phyloP scores from a whole-genome alignment of 2,329 filamentous ascomycete species.

The Beauveria rudraprayagi region DNA sequence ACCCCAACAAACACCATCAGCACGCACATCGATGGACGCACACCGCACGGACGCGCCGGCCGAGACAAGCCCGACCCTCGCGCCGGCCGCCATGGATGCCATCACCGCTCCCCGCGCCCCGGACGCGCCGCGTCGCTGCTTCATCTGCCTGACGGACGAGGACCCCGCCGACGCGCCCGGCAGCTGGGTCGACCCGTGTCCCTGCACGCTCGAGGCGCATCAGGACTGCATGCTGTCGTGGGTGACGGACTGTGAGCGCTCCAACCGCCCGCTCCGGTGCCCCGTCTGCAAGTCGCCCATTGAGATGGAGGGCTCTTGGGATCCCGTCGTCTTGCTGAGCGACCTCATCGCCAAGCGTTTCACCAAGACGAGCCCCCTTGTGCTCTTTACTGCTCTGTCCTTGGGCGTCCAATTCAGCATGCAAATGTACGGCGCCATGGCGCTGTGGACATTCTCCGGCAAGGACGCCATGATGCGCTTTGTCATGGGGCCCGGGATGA shows the following conservation, averaged over 20 bases:
- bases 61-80: slow-evolving; percentile 4
- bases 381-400: slow-evolving; percentile 54
- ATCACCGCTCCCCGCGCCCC: slow-evolving; percentile 13
- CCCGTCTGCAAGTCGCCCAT: slow-evolving; percentile 86
- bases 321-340: slow-evolving; percentile 60
- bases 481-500: slow-evolving; percentile 28
- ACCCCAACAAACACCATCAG: not conserved
- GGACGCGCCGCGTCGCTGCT: slow-evolving; percentile 41
- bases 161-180: slow-evolving; percentile 38
- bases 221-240: slow-evolving; percentile 84
- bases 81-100: slow-evolving; percentile 14
- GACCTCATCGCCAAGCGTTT: slow-evolving; percentile 49
- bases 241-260: slow-evolving; percentile 78
- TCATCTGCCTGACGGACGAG: slow-evolving; percentile 55
- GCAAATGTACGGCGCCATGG: slow-evolving; percentile 44
- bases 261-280: slow-evolving; percentile 63
- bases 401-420: slow-evolving; percentile 43
- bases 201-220: slow-evolving; percentile 84
- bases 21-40: not conserved
- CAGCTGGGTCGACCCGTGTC: slow-evolving; percentile 80
- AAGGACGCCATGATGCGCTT: slow-evolving; percentile 35
- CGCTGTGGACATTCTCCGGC: slow-evolving; percentile 45
- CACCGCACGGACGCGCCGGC: not conserved
- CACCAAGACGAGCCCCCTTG: slow-evolving; percentile 48
- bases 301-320: slow-evolving; percentile 64